phyloP scores from a whole-genome alignment of 2,329 filamentous ascomycete species.

The Sarocladium oryzae region DNA sequence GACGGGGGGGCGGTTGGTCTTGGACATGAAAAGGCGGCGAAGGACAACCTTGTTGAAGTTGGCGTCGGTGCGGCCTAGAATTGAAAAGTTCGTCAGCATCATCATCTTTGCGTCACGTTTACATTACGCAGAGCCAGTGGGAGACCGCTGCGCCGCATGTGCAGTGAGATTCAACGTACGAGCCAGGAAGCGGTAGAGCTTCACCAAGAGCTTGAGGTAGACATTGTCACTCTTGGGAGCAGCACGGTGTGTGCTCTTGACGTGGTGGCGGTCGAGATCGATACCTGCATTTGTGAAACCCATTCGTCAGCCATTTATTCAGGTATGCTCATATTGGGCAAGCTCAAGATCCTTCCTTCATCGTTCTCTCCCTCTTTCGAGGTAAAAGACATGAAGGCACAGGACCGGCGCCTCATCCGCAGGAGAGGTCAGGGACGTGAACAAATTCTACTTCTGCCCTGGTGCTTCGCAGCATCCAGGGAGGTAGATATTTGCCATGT shows the following conservation, averaged over 20 bases:
- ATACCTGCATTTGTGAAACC: conserved; percentile 52
- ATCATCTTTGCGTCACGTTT: neutral
- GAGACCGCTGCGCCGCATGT: too few species aligned
- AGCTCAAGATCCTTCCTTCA: conserved; percentile 12
- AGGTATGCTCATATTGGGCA: conserved; percentile 53
- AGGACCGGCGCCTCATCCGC: conserved; percentile 14
- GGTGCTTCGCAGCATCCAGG: too few species aligned
- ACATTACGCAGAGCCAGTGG: too few species aligned
- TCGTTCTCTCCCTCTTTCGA: conserved; percentile 13
- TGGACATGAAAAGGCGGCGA: conserved; percentile 95
- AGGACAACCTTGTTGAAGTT: conserved; percentile 99
- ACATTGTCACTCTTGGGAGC: conserved; percentile 98
- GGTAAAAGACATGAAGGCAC: conserved; percentile 10
- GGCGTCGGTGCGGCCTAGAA: conserved; percentile 82
- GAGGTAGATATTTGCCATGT: too few species aligned
- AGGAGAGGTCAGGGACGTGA: conserved; percentile 8
- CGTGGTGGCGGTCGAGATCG: conserved; percentile 65
- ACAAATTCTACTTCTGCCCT: neutral
- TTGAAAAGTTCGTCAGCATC: neutral
- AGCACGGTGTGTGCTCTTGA: conserved; percentile 74
- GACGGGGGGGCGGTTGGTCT: conserved; percentile 94
- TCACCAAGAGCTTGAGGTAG: conserved; percentile 94
- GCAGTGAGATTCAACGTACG: too few species aligned
- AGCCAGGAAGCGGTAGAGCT: conserved; percentile 95
- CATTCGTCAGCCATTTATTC: conserved; percentile 56